Evolutionary conservation across 1,284 basidiomycete species (phyloP), one percentile per base, ranked within the genome.

Genomic region (Retiboletus fuscus): DNA sequence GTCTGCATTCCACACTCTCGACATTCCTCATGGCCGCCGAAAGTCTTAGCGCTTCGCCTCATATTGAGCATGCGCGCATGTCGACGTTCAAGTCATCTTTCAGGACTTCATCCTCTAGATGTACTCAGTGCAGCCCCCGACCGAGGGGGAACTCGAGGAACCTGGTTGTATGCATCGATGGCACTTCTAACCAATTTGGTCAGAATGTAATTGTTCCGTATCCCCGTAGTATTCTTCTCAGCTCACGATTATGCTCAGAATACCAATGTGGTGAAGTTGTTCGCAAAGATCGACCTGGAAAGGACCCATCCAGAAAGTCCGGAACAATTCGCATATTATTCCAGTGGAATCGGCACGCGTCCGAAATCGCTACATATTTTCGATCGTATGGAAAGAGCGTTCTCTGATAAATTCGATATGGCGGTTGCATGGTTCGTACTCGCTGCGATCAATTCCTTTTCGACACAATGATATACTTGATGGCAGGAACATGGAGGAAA

Each of bases 281-380:
- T 82, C 47, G 70, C 71, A 43, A 74, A 74, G 13, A 70, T 83
- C n/a, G 60, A 78, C n/a, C 73, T 77, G 24, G 69, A 77, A 63
- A 60, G 64, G 11, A 47, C 26, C 10, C 34, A 8, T 39, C 34
- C 34, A 39, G 34, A 39, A 39, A 20, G 46, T 10, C 75, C 72
- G 16, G 60, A 72, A 28, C 82, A 83, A 70, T 63, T 74, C 10
- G 79, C 79, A 3, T 85, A 79, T 68, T 85, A 84, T 71, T 80
- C 79, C 51, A 85, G 84, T 61, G 83, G 83, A 0, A 82, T 85
- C 55, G 84, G 84, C 39, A 84, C 84, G 2, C 76, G 79, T 51
- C 80, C 75, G 2, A 79, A 74, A 51, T 71, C 78, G 53, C 5
- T 76, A 51, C 51, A 77, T 61, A 26, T 77, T 44, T 4, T 79